Base-by-base conservation (phyloP, 2,329 filamentous ascomycete species). In the Colletotrichum spinosum region DNA sequence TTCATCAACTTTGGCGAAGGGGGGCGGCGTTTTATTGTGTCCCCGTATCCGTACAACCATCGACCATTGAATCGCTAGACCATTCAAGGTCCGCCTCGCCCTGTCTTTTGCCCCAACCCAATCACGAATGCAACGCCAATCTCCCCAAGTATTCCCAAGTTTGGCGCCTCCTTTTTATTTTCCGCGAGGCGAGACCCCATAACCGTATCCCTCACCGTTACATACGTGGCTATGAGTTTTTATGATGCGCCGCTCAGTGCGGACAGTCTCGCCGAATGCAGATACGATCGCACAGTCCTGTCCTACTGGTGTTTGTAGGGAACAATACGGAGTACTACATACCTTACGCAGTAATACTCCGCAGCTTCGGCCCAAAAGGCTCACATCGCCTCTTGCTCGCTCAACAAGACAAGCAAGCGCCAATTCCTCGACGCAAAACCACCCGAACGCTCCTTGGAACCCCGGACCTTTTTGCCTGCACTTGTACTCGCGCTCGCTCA, bases 121-220 rank as follows among this genome's bases (percentile, higher is more conserved):
- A 15, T 15, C 37, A 34, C 39, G 15, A 39, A 13, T 34, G 12
- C 10, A 15, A 25, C 10, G 17, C 12, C 8, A 59, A 48, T 13
- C n/a, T 48, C 35, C 25, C 13, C 17, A 55, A 50, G 17, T 25
- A 4, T 39, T 39, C 51, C 51, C 45, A 41, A 33, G 39, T 11
- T 46, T 34, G 50, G 34, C 56, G 53, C 57, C 50, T 60, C 42
- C 42, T 49, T 60, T 49, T 55, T 51, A 60, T 51, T 60, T 39
- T 46, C 52, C 52, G 56, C 34, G 58, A 54, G 46, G 62, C 25
- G 52, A 48, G 35, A 52, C 25, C 42, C 37, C 51, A 11, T 64
- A 34, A 41, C 46, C 51, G 57, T 39, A 25, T 4, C 25, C 3
- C 4, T 25, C 25, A 25, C 25, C 25, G 25, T 25, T 25, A 25